A percentile compares a stretch with the other conserved stretches of the same genome.
phyloP scores from a whole-genome alignment of 345 rosid species.

The Psidium guajava region DNA sequence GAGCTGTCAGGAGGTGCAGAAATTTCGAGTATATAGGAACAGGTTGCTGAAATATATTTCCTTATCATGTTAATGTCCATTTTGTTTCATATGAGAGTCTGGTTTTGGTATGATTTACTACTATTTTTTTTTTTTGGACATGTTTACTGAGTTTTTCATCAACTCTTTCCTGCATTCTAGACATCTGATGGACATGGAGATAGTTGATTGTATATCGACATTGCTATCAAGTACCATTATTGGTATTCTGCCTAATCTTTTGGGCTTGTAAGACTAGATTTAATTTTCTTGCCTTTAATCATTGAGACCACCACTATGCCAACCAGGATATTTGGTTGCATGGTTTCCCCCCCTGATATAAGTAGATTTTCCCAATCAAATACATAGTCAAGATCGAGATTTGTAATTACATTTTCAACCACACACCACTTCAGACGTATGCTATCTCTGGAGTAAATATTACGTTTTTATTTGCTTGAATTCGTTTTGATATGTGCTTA shows the following conservation, averaged over 20 bases:
- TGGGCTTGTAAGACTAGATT: background rate
- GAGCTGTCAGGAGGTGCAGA: conserved; percentile 80
- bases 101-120: background rate
- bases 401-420: background rate
- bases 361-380: background rate
- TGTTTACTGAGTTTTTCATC: background rate
- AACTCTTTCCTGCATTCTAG: background rate
- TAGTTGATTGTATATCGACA: background rate
- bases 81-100: background rate
- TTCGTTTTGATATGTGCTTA: background rate
- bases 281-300: background rate
- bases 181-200: background rate
- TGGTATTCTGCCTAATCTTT: background rate
- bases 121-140: background rate
- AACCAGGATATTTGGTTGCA: background rate
- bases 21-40: conserved; percentile 67
- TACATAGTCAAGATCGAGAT: background rate
- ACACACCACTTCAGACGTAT: background rate
- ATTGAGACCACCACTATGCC: background rate
- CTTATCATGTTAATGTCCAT: background rate
- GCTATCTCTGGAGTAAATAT: background rate
- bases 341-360: background rate
- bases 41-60: conserved; percentile 25
- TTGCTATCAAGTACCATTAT: background rate
- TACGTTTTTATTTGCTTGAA: background rate